Conservation (phyloP, 768 basidiomycete genomes). For the Leccinum rimulosum region DNA sequence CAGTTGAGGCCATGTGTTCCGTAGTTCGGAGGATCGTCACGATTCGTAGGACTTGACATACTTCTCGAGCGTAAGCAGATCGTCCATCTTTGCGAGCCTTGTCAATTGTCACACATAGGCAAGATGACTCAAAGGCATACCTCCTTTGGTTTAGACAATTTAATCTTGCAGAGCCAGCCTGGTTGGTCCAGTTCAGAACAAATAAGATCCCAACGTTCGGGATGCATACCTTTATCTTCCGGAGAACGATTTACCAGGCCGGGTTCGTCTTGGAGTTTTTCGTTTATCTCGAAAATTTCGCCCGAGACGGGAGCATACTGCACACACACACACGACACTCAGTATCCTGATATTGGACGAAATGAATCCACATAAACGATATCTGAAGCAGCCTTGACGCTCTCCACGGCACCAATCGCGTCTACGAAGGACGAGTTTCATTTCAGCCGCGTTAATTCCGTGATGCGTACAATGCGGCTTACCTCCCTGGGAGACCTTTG, state of each 20-base stretch:
- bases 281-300: constrained; percentile 76
- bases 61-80: constrained; percentile 69
- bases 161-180: constrained; percentile 98
- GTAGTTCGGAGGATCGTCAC: constrained; percentile 16
- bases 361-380: constrained; percentile 53
- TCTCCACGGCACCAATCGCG: constrained; percentile 89
- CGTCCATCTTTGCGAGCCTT: constrained; percentile 50
- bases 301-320: constrained; percentile 95
- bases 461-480: constrained; percentile 28
- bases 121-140: constrained; percentile 37
- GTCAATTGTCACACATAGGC: neutral
- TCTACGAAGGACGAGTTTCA: constrained; percentile 41
- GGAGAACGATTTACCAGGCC: constrained; percentile 86
- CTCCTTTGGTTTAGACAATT: constrained; percentile 73
- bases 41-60: constrained; percentile 64
- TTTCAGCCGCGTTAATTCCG: constrained; percentile 8
- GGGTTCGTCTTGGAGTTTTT: constrained; percentile 61
- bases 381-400: constrained; percentile 95
- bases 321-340: neutral
- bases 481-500: constrained; percentile 72
- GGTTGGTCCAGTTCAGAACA: neutral
- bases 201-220: neutral
- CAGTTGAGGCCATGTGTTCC: constrained; percentile 25
- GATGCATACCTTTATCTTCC: constrained; percentile 68
- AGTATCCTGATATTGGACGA: constrained; percentile 8